phyloP scores from a whole-genome alignment of 306 rosid species.

The Malus domestica region DNA sequence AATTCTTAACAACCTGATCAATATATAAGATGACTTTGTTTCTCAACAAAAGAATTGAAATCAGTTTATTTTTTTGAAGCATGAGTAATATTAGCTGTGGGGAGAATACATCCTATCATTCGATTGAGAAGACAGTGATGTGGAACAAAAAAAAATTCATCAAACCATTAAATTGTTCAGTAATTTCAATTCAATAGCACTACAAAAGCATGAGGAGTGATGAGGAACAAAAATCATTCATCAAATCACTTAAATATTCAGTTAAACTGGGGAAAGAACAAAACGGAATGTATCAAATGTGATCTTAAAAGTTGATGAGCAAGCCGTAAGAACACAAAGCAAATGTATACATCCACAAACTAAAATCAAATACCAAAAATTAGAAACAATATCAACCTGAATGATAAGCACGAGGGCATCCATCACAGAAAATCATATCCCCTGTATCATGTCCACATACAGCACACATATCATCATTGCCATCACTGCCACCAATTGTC shows the following conservation, averaged over 20 bases:
- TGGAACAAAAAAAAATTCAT: not conserved
- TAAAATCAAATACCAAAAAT: not conserved
- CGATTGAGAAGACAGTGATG: not conserved
- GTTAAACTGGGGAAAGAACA: not conserved
- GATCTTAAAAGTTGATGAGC: not conserved
- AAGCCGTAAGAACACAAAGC: not conserved
- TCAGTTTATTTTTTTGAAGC: not conserved
- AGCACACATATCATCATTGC: conserved; percentile 98
- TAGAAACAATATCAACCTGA: conserved; percentile 43
- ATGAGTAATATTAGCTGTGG: not conserved
- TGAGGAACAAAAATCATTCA: not conserved
- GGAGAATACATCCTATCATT: not conserved
- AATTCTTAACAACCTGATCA: not conserved
- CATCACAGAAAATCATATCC: conserved; percentile 70
- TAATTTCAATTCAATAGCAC: too few relatives aligned
- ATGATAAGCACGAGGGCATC: conserved; percentile 95
- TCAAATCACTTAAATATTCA: not conserved
- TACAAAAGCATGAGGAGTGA: too few relatives aligned
- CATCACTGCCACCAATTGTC: conserved; percentile 86
- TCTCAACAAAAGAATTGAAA: not conserved
- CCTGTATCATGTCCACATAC: conserved; percentile 81
- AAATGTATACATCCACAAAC: not conserved
- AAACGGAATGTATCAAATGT: not conserved
- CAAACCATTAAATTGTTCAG: too few relatives aligned
- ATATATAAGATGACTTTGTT: not conserved